phyloP scores from a whole-genome alignment of 352 stramenopile species.

The Globisporangium mamillatum region DNA sequence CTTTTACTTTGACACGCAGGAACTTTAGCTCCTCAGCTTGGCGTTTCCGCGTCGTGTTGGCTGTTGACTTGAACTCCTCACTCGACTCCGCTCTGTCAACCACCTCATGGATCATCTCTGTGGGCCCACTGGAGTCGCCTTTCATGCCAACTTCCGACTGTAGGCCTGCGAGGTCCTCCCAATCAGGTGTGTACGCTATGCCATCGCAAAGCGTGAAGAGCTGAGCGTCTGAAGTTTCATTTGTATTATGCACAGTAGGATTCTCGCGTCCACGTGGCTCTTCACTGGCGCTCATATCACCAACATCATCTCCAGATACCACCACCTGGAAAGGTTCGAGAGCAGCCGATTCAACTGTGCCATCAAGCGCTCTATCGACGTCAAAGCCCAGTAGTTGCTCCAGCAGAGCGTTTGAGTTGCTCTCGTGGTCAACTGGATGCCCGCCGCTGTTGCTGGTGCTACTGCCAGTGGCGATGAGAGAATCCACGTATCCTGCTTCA shows the following conservation, averaged over 20 bases:
- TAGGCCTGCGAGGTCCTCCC: neutral
- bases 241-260: neutral
- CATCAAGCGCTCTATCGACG: neutral
- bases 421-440: neutral
- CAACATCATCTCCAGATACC: neutral
- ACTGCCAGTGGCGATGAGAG: neutral
- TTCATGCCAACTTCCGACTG: neutral
- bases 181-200: neutral
- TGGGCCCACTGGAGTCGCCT: neutral
- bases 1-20: slow-evolving; percentile 39
- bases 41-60: slow-evolving; percentile 13
- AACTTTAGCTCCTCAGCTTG: slow-evolving; percentile 44
- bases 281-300: neutral
- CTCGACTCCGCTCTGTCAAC: neutral
- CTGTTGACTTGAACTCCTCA: neutral
- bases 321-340: neutral
- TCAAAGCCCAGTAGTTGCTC: neutral
- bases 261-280: neutral
- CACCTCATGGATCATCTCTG: neutral
- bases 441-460: neutral
- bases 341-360: neutral
- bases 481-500: neutral
- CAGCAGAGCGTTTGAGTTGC: neutral
- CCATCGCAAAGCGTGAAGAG: neutral
- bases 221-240: neutral